Conservation (phyloP, 805 yeast species). For the Wickerhamiella musiphila region DNA sequence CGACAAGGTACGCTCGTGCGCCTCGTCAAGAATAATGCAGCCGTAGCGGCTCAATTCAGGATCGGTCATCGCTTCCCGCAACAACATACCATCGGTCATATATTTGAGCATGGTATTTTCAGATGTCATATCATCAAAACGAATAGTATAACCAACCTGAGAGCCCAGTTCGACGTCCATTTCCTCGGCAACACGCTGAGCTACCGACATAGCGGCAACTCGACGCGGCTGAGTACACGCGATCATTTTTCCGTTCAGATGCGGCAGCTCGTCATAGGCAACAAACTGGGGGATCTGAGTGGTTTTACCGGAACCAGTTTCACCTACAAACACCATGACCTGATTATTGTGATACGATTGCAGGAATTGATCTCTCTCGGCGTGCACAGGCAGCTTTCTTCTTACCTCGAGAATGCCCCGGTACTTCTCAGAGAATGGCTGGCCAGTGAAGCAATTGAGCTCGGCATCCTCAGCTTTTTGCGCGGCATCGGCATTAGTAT, state of each 20-base stretch:
- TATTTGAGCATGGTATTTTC: conserved; percentile 72
- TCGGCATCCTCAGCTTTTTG: conserved; percentile 27
- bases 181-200: conserved; percentile 70
- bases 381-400: conserved; percentile 82
- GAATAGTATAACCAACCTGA: conserved; percentile 79
- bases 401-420: conserved; percentile 61
- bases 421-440: conserved; percentile 43
- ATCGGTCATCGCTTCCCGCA: conserved; percentile 96
- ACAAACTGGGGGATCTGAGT: conserved; percentile 97
- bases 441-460: conserved; percentile 68
- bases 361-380: conserved; percentile 80
- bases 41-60: conserved; percentile 65
- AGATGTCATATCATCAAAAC: conserved; percentile 82
- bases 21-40: conserved; percentile 89
- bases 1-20: conserved; percentile 92
- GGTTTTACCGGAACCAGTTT: conserved; percentile 97
- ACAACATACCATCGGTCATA: conserved; percentile 97
- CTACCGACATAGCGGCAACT: conserved; percentile 70
- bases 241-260: conserved; percentile 61
- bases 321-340: conserved; percentile 97
- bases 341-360: conserved; percentile 71
- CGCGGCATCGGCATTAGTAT: conserved; percentile 22
- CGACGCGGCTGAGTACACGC: conserved; percentile 86
- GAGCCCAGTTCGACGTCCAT: conserved; percentile 37
- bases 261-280: conserved; percentile 81